Evolutionary conservation across 768 basidiomycete species (phyloP), one percentile per base, ranked within the genome.

Genomic region (Xerocomellus chrysenteron): DNA sequence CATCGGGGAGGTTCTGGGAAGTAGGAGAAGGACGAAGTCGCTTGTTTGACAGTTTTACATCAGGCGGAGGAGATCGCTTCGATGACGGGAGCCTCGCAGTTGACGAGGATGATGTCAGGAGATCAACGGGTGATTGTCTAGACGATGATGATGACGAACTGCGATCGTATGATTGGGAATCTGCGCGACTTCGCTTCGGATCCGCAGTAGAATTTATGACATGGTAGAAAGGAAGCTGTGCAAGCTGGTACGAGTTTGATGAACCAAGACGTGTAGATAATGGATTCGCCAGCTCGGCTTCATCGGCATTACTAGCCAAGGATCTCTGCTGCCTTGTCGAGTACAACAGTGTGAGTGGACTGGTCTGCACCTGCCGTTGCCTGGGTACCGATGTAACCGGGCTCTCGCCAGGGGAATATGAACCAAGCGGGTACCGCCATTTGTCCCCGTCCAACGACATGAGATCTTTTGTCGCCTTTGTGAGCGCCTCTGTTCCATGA

Each of bases 401-500:
- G 39, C 48, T 36, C 13, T 60, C 63, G 1, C 35, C 30, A 6
- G 56, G 28, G 2, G 68, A 32, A 28, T 54, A 67, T 9, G 62
- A 40, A n/a, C 50, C 57, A 6, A 70, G 59, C 4, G 66, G 67
- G 48, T 66, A 64, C 28, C 65, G 66, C 77, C 75, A 84, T 8
- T 66, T 72, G 14, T 71, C 76, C 13, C 58, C 62, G 56, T 87
- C 87, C 28, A 91, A 77, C 5, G 87, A 78, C 85, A 93, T 90
- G 43, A 93, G 82, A 70, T 92, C 88, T 70, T 88, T 90, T 0
- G 90, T 92, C 0, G 90, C 90, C 72, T 87, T 88, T 51, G 86
- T 74, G 52, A 93, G 79, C 2, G 85, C 84, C 52, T 88, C 84
- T 55, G 76, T 83, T 56, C 82, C 83, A 54, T 75, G 81, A 50